These are phyloP conservation scores for Colletotrichum aenigma DNA, from an alignment of 2,329 filamentous ascomycete species.

Conservation along the genomic window DNA sequence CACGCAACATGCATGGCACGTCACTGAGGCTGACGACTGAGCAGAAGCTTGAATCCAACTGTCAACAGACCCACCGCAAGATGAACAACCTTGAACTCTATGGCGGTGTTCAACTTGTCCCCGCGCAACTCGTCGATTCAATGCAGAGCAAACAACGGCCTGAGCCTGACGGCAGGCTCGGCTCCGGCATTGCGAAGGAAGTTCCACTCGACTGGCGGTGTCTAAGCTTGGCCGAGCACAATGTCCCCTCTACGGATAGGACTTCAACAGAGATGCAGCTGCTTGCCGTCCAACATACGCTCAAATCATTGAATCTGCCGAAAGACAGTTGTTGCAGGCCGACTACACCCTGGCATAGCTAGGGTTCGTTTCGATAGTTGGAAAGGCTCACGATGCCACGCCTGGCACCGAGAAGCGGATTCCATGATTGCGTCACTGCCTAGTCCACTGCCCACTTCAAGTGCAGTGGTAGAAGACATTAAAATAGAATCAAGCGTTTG, in stretches of 20 bases:
- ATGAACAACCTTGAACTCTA: neutral
- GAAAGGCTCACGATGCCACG: neutral
- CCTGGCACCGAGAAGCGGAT: neutral
- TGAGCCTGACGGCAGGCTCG: neutral
- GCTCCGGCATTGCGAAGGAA: neutral
- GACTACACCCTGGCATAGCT: neutral
- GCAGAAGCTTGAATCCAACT: neutral
- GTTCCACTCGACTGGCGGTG: neutral
- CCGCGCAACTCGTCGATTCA: neutral
- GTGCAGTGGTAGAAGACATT: neutral
- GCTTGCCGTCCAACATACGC: neutral
- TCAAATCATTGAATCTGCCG: neutral
- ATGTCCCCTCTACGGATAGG: neutral
- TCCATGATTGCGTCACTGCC: neutral
- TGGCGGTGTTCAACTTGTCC: neutral
- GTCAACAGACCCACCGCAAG: neutral
- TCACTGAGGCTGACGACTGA: neutral
- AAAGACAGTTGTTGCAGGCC: neutral
- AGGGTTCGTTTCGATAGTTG: neutral
- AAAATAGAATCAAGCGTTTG: conserved; percentile 5
- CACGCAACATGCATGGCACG: neutral
- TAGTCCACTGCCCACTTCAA: neutral
- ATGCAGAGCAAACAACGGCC: neutral
- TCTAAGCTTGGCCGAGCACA: neutral
- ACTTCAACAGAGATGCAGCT: neutral